Percentiles rank a stretch among this genome's conserved stretches.
phyloP scores from a whole-genome alignment of 257 asterid genomes.

The Rhazya stricta region DNA sequence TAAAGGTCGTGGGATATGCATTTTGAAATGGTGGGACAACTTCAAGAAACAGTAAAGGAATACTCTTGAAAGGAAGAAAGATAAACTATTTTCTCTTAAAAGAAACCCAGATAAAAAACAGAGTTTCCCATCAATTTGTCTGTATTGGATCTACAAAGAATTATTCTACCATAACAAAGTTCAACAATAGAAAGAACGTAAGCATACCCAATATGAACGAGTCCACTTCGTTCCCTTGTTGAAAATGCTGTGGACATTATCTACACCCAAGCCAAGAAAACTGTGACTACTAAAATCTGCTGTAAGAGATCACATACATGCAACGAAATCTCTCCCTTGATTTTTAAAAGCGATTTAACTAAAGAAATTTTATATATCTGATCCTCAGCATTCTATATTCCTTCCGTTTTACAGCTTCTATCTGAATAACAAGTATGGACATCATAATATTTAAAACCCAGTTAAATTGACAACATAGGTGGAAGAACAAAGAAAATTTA shows the following conservation, averaged over 20 bases:
- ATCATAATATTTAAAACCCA: not conserved
- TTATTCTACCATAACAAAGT: not conserved
- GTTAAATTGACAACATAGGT: not conserved
- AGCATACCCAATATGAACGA: slow-evolving; percentile 63
- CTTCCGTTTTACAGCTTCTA: no score
- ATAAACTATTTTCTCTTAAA: not conserved
- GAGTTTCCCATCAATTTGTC: not conserved
- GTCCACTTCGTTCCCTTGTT: slow-evolving; percentile 66
- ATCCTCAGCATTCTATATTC: no score
- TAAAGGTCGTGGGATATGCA: not conserved
- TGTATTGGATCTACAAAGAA: slow-evolving; percentile 10
- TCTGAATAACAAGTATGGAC: not conserved
- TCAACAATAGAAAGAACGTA: not conserved
- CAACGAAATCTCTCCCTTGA: no score
- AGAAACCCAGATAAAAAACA: not conserved
- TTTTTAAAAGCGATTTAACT: no score
- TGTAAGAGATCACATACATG: no score
- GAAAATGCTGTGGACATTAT: slow-evolving; percentile 63
- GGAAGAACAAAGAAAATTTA: not conserved
- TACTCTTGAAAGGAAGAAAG: not conserved
- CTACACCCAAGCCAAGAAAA: slow-evolving; percentile 31
- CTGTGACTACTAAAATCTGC: not conserved
- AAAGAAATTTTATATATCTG: no score
- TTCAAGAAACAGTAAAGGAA: not conserved
- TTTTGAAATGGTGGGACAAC: not conserved